Percentiles rank a stretch among this genome's conserved stretches.
phyloP scores from a whole-genome alignment of 805 yeast species.

The Wickerhamiella alocasiicola region DNA sequence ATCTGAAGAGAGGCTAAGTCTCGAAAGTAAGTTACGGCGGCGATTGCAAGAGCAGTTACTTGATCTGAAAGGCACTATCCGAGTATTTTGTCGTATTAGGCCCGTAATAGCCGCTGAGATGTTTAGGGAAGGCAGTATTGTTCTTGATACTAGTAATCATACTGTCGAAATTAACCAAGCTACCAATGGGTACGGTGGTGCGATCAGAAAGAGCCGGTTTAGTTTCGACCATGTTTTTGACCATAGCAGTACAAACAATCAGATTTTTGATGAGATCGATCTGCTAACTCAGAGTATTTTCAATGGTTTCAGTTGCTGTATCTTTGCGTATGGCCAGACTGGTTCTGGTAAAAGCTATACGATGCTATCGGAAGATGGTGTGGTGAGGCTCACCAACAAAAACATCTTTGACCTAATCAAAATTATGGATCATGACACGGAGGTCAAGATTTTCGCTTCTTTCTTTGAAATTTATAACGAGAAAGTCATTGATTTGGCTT shows the following conservation, averaged over 20 bases:
- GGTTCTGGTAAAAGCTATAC: slow-evolving; percentile 92
- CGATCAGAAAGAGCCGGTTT: slow-evolving; percentile 28
- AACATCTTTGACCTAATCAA: slow-evolving; percentile 53
- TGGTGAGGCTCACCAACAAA: slow-evolving; percentile 63
- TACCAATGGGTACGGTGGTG: slow-evolving; percentile 17
- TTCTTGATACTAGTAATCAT: slow-evolving; percentile 9
- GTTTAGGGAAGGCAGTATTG: slow-evolving; percentile 13
- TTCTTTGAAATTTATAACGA: slow-evolving; percentile 89
- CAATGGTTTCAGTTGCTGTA: slow-evolving; percentile 85
- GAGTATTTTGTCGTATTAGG: slow-evolving; percentile 79
- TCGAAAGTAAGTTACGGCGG: slow-evolving; percentile 33
- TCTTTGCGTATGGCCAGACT: slow-evolving; percentile 95
- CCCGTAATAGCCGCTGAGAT: slow-evolving; percentile 34
- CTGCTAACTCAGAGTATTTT: slow-evolving; percentile 75
- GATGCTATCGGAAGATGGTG: slow-evolving; percentile 68
- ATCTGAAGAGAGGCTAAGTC: not conserved
- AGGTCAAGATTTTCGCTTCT: slow-evolving; percentile 43
- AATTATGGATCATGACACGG: slow-evolving; percentile 32
- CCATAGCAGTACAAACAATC: slow-evolving; percentile 39
- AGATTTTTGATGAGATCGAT: slow-evolving; percentile 71
- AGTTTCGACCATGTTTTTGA: slow-evolving; percentile 71
- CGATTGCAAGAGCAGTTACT: slow-evolving; percentile 61
- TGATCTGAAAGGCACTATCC: slow-evolving; percentile 79
- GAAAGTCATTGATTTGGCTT: slow-evolving; percentile 53
- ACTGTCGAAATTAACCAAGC: slow-evolving; percentile 16